Base-by-base conservation (phyloP, 75 land plant species). In the Pinus albicaulis region DNA sequence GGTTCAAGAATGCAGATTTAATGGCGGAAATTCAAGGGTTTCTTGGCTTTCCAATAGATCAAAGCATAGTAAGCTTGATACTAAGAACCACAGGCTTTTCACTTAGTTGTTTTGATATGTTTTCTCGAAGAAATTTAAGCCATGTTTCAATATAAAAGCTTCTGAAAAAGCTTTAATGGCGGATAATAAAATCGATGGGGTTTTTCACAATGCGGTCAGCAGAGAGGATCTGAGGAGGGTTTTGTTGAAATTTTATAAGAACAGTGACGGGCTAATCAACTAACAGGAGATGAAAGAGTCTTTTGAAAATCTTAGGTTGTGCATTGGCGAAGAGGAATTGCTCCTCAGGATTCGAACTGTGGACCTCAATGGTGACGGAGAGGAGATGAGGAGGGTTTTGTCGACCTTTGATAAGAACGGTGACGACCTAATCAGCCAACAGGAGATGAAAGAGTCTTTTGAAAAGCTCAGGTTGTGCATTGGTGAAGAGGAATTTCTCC, bases 161-260 rank as follows among this genome's bases (percentile, higher is more conserved):
- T 15, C 55, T 20, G 19, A 71, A 53, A 52, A 3, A 12, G 73
- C 11, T 25, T 22, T 15, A 16, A 41, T 11, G 26, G 17, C 16
- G 14, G 24, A 48, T n/a, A 10, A 44, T 34, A 1, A 4, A 4
- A 4, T 0, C 13, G 1, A 57, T 0, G 1, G 53, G n/a, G 28
- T 15, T 0, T 15, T 3, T 2, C 11, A 22, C 31, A 10, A 20
- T 15, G 68, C 23, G 10, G 55, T 36, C 3, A 71, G 76, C 15
- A 55, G 80, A 26, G 76, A 7, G 7, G 92, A 94, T 86, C 81
- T 94, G 20, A 76, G 59, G 31, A 86, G 84, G 31, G 87, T 90
- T 1, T 74, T 28, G 1, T 28, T 1, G 28, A 28, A 0, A 1
- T 28, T 28, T 28, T 0, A 28, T 28, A 28, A 28, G 28, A 28